Conservation (phyloP, 2,329 filamentous ascomycete genomes). For the Ascochyta pisi region DNA sequence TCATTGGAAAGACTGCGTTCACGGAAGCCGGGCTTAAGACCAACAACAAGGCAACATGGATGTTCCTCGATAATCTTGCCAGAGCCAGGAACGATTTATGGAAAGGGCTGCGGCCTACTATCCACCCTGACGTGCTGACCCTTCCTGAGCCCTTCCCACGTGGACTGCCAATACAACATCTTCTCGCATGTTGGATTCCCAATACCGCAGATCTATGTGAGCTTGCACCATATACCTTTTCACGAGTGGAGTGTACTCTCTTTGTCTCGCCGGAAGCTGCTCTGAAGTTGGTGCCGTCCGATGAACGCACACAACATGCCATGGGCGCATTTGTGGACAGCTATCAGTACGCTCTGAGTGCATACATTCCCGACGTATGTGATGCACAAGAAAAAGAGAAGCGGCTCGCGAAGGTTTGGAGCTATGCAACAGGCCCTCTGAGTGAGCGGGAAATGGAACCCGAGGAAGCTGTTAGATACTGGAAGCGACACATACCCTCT, state of each 20-base stretch:
- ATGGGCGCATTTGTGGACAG: slow-evolving; percentile 47
- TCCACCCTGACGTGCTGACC: slow-evolving; percentile 28
- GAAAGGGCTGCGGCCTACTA: slow-evolving; percentile 31
- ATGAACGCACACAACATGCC: slow-evolving; percentile 31
- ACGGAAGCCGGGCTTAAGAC: slow-evolving; percentile 14
- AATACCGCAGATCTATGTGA: slow-evolving; percentile 12
- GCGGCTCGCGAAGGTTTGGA: slow-evolving; percentile 34
- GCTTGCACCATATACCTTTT: slow-evolving; percentile 35
- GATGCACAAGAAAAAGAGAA: slow-evolving; percentile 17
- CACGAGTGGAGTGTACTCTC: slow-evolving; percentile 26
- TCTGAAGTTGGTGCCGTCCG: slow-evolving; percentile 25
- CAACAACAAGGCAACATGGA: slow-evolving; percentile 21
- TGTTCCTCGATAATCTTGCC: slow-evolving; percentile 48
- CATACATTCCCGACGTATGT: slow-evolving; percentile 28
- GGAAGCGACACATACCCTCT: slow-evolving; percentile 19
- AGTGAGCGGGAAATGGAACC: slow-evolving; percentile 35
- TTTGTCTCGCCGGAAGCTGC: slow-evolving; percentile 30
- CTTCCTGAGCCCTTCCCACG: slow-evolving; percentile 41
- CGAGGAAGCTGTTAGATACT: slow-evolving; percentile 41
- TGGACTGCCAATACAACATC: slow-evolving; percentile 44
- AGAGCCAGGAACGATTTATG: slow-evolving; percentile 43
- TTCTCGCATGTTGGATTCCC: slow-evolving; percentile 29
- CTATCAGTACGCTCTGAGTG: slow-evolving; percentile 36
- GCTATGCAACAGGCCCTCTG: slow-evolving; percentile 35
- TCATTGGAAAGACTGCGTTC: slow-evolving; percentile 12